Base-by-base conservation (phyloP, 2,329 filamentous ascomycete species). In the Drechslerella dactyloides region DNA sequence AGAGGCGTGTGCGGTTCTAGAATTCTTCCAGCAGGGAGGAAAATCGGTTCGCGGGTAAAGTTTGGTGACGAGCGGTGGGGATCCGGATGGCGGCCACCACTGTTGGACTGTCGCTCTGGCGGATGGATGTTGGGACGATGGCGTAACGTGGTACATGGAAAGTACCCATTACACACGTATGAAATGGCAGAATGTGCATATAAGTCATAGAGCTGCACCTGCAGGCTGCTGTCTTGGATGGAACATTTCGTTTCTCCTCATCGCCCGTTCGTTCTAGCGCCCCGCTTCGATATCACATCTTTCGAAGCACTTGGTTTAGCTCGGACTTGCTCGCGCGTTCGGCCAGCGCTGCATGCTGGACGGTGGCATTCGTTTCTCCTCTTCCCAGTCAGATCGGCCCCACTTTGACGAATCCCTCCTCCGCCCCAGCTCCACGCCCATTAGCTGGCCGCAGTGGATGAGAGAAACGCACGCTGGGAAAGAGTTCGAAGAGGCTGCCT, bases 401-500 rank as follows among this genome's bases (percentile, higher is more conserved):
- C 40, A 44, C 40, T 17, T 33, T 33, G 27, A 33, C 27, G 27
- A 33, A 33, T 33, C 27, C 27, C 27, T 33, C 8, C 27, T 33
- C 27, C 27, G 27, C 27, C 8, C 27, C 27, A 33, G 27, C 27
- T 33, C 3, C 27, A 33, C 27, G 27, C 27, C 27, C 27, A 33
- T 33, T 33, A 3, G 27, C 27, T 33, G 27, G 8, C 46, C 17
- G 19, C 46, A 56, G 37, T 2, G 23, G 23, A 62, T 50, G 30
- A 19, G 10, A 40, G 27, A 62, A 48, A 13, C 17, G 55, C 24
- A 59, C 30, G 21, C 23, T 44, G 13, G 8, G 27, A 33, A 33
- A 33, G 27, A 33, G 8, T 8, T 33, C 44, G 44, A 48, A 19
- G 44, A 48, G 52, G 58, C 58, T 53, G 52, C 62, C 51, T 62